These are phyloP conservation scores for Cryptococcus jaspeensis DNA, from an alignment of 1,284 basidiomycete species.

Conservation along the genomic window DNA sequence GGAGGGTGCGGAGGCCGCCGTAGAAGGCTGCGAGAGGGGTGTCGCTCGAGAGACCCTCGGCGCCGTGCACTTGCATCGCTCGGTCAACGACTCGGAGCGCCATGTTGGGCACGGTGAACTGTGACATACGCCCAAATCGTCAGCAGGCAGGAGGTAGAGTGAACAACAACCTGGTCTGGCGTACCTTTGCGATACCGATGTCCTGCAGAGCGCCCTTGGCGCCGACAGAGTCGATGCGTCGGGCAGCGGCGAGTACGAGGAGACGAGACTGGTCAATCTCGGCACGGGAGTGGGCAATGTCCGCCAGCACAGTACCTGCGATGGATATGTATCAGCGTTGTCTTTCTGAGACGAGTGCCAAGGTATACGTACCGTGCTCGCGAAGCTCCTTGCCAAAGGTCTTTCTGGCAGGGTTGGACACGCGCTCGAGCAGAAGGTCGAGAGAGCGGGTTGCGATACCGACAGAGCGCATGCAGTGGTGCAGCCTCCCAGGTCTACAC, in stretches of 20 bases:
- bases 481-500: slow-evolving; percentile 83
- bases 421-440: slow-evolving; percentile 85
- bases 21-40: slow-evolving; percentile 75
- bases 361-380: slow-evolving; percentile 69
- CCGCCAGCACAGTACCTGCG: slow-evolving; percentile 77
- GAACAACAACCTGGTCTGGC: slow-evolving; percentile 14
- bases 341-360: background rate
- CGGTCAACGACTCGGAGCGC: slow-evolving; percentile 85
- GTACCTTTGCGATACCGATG: slow-evolving; percentile 92
- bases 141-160: too few species aligned
- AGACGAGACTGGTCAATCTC: slow-evolving; percentile 86
- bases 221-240: slow-evolving; percentile 83
- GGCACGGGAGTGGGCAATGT: slow-evolving; percentile 87
- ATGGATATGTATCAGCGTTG: slow-evolving; percentile 3
- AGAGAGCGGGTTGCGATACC: slow-evolving; percentile 82
- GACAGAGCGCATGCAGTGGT: slow-evolving; percentile 98
- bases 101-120: slow-evolving; percentile 91
- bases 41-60: slow-evolving; percentile 91
- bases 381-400: slow-evolving; percentile 91
- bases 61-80: slow-evolving; percentile 91
- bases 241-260: slow-evolving; percentile 87
- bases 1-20: slow-evolving; percentile 78
- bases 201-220: slow-evolving; percentile 96
- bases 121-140: background rate
- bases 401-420: slow-evolving; percentile 83